These are phyloP conservation scores for Bretschneidera sinensis DNA, from an alignment of 345 rosid genomes.

Conservation along the genomic window DNA sequence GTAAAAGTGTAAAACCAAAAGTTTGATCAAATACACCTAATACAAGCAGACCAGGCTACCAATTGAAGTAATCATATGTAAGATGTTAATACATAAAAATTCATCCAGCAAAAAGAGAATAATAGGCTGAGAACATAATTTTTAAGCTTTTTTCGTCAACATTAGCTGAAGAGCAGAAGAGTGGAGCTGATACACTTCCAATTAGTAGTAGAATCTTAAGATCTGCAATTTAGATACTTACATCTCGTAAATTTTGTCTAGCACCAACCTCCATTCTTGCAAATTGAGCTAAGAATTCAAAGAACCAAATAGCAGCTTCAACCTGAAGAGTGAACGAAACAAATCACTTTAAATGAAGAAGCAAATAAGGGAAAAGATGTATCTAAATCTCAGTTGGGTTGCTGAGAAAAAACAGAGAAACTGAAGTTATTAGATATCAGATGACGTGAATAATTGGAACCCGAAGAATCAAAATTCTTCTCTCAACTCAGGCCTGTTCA, in stretches of 20 bases:
- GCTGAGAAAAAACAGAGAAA: not conserved
- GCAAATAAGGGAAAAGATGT: not conserved
- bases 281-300: constrained; percentile 5
- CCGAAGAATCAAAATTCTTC: not conserved
- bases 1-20: constrained; percentile 1
- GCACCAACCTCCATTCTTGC: constrained; percentile 23
- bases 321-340: constrained; percentile 1
- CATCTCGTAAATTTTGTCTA: constrained; percentile 15
- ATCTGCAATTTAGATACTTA: constrained; percentile 17
- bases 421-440: not conserved
- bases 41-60: constrained; percentile 5
- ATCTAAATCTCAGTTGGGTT: constrained; percentile 9
- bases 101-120: not conserved
- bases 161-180: not conserved
- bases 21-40: not conserved
- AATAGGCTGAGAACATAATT: not conserved
- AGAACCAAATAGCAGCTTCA: constrained; percentile 14
- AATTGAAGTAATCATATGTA: not conserved
- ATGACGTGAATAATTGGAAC: not conserved
- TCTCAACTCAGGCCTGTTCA: not conserved
- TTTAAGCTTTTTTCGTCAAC: not conserved
- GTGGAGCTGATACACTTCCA: not conserved
- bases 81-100: not conserved
- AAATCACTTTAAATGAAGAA: not conserved
- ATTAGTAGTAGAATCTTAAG: not conserved